These are phyloP conservation scores for Puccinia polysora DNA, from an alignment of 1,284 basidiomycete species.

Conservation along the genomic window DNA sequence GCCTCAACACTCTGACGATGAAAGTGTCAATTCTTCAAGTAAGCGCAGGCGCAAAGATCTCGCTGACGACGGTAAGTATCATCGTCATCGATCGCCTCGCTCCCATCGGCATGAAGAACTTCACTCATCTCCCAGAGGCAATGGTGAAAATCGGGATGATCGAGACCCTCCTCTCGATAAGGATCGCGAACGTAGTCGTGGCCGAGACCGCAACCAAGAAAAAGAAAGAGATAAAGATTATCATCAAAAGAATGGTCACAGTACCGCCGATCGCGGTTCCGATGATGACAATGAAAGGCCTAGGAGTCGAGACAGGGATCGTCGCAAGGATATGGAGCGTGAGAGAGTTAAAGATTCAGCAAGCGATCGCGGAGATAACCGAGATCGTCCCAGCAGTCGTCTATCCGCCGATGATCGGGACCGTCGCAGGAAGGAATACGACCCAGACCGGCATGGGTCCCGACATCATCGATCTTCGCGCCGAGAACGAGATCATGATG, in stretches of 20 bases:
- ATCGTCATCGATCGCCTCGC: conserved; percentile 33
- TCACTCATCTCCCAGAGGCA: conserved; percentile 21
- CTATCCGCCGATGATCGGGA: conserved; percentile 39
- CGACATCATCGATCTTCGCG: conserved; percentile 39
- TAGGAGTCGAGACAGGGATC: conserved; percentile 62
- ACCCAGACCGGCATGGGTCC: conserved; percentile 31
- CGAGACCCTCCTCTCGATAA: conserved; percentile 10
- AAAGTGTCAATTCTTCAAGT: conserved; percentile 28
- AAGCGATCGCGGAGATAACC: conserved; percentile 34
- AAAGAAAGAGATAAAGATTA: conserved; percentile 63
- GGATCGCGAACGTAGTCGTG: conserved; percentile 24
- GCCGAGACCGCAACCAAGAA: conserved; percentile 54
- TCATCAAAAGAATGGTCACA: background rate
- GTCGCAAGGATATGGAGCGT: conserved; percentile 32
- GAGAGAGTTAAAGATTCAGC: conserved; percentile 44
- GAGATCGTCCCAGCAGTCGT: conserved; percentile 13
- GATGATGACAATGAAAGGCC: conserved; percentile 65
- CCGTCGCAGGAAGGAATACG: conserved; percentile 34
- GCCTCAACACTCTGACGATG: conserved; percentile 25
- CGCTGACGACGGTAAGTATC: conserved; percentile 39
- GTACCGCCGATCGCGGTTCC: background rate
- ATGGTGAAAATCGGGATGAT: conserved; percentile 19
- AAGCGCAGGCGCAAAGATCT: conserved; percentile 42
- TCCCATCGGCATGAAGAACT: conserved; percentile 14
- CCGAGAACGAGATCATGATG: conserved; percentile 43